phyloP scores from a whole-genome alignment of 306 rosid genomes.

The Lupinus albus region DNA sequence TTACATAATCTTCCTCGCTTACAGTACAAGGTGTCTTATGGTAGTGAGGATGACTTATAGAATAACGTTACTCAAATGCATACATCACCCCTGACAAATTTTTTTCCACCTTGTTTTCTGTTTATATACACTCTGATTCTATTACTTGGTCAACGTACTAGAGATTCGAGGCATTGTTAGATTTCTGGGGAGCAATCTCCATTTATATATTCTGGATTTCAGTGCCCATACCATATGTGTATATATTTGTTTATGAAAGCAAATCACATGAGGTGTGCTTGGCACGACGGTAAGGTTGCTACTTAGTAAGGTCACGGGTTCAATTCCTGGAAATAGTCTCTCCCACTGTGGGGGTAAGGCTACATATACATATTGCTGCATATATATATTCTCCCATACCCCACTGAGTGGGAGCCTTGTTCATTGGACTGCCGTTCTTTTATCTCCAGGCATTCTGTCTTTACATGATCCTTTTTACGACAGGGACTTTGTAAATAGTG shows the following conservation, averaged over 20 bases:
- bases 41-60: not conserved
- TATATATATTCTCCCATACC: too few relatives aligned
- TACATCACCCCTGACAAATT: not conserved
- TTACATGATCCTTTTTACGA: constrained; percentile 24
- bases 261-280: too few relatives aligned
- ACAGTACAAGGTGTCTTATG: not conserved
- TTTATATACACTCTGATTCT: not conserved
- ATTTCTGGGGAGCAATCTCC: not conserved
- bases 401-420: too few relatives aligned
- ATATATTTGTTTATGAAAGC: constrained; percentile 5
- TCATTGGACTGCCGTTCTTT: too few relatives aligned
- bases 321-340: too few relatives aligned
- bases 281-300: too few relatives aligned
- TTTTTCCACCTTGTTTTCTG: not conserved
- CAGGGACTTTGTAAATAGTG: constrained; percentile 97
- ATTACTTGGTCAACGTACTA: not conserved
- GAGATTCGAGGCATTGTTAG: not conserved
- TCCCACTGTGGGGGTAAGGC: too few relatives aligned
- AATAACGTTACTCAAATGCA: not conserved
- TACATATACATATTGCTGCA: too few relatives aligned
- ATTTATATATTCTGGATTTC: not conserved
- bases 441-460: not conserved
- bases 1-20: not conserved
- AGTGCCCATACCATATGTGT: not conserved
- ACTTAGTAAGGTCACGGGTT: too few relatives aligned